These are phyloP conservation scores for Phoenix roebelenii DNA, from an alignment of 176 grass and related monocot species.

Conservation along the genomic window DNA sequence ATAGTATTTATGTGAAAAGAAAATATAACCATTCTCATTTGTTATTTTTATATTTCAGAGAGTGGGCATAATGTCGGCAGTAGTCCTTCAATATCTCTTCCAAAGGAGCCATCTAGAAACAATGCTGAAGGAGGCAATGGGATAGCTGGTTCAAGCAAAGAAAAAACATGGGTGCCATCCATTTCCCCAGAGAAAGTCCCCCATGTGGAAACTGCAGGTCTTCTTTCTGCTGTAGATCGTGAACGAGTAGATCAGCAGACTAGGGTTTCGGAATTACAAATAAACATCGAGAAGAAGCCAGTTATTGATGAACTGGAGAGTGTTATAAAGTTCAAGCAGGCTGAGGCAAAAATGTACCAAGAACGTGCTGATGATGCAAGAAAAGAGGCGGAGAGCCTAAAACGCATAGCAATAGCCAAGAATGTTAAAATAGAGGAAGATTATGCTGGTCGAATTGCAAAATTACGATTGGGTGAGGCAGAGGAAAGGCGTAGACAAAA, in stretches of 20 bases:
- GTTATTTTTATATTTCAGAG: conserved; percentile 43
- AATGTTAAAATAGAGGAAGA: conserved; percentile 54
- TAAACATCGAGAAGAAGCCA: conserved; percentile 39
- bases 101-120: conserved; percentile 40
- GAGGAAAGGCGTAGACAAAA: conserved; percentile 61
- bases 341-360: conserved; percentile 89
- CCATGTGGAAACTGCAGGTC: conserved; percentile 30
- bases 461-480: conserved; percentile 44
- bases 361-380: conserved; percentile 72
- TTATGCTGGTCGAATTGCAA: conserved; percentile 38
- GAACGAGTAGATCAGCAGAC: conserved; percentile 23
- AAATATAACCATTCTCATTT: too few species aligned
- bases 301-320: conserved; percentile 64
- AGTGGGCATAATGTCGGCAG: conserved; percentile 24
- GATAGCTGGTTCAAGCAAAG: conserved; percentile 48
- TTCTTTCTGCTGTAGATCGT: conserved; percentile 20
- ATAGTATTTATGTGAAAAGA: too few species aligned
- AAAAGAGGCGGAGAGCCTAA: conserved; percentile 48
- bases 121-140: conserved; percentile 32
- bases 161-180: conserved; percentile 32
- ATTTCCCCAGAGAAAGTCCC: conserved; percentile 40
- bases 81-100: conserved; percentile 25
- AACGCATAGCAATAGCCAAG: conserved; percentile 46
- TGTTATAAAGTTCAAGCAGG: conserved; percentile 74
- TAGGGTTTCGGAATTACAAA: conserved; percentile 34